These are phyloP conservation scores for Russula lepida DNA, from an alignment of 768 basidiomycete species.

Conservation along the genomic window DNA sequence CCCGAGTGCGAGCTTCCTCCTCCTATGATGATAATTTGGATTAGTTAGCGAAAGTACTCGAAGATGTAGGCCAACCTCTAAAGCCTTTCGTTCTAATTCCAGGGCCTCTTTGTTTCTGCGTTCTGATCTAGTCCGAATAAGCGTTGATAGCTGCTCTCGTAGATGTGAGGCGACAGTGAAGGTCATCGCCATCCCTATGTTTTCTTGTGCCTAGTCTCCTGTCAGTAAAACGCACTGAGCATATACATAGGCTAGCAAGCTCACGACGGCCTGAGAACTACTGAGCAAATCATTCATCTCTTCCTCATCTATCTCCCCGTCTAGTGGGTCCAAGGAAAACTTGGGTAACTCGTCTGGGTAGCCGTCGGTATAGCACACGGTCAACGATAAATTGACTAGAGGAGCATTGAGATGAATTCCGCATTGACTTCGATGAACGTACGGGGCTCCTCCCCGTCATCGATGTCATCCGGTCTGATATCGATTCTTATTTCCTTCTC, in stretches of 20 bases:
- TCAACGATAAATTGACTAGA: conserved; percentile 65
- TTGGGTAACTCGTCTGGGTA: conserved; percentile 84
- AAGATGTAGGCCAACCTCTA: conserved; percentile 50
- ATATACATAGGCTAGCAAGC: conserved; percentile 23
- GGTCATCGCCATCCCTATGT: conserved; percentile 94
- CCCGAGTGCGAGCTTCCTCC: conserved; percentile 78
- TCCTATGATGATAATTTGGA: conserved; percentile 41
- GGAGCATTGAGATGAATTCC: not conserved
- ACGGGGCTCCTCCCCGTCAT: conserved; percentile 55
- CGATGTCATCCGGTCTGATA: conserved; percentile 76
- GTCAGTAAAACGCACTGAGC: not conserved
- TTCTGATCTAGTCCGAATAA: conserved; percentile 55
- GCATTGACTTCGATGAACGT: conserved; percentile 23
- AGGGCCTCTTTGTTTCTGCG: conserved; percentile 49
- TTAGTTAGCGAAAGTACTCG: not conserved
- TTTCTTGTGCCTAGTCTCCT: conserved; percentile 61
- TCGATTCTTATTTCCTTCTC: conserved; percentile 75
- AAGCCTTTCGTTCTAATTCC: conserved; percentile 62
- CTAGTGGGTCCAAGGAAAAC: conserved; percentile 52
- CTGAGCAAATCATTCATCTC: conserved; percentile 49
- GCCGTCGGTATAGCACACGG: conserved; percentile 65
- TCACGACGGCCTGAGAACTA: conserved; percentile 49
- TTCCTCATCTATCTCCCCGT: conserved; percentile 52
- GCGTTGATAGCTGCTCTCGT: conserved; percentile 59
- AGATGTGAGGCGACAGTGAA: conserved; percentile 87